Evolutionary conservation across 352 stramenopile genomes (phyloP), one percentile per base, ranked within the genome.

Genomic region (Phytophthora colocasiae): DNA sequence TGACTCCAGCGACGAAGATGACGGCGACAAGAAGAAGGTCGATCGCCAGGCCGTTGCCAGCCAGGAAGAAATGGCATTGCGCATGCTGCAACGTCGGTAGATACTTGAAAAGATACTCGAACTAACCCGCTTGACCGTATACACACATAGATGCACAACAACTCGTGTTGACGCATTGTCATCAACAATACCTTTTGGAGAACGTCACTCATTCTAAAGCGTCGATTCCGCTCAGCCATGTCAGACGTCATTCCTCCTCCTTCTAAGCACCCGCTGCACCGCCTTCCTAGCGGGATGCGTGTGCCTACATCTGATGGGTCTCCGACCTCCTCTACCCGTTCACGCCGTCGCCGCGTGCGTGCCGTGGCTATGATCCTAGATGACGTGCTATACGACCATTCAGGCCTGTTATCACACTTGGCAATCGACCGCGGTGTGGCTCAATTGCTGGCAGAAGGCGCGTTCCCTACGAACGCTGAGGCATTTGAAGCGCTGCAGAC

Each of bases 311-410:
- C 26, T 11, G 24, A 49, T 34, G 32, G 11, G 2, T 49, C 51
- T 26, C 26, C 41, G 12, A 12, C 57, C 8, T 56, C 53, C 19
- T 44, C 53, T 31, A 15, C 40, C 4, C 34, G 44, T 43, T 49
- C 58, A n/a, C 48, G 32, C 11, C 56, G 54, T 45, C 76, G 85
- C n/a, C 85, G 85, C 44, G 78, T 96, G 32, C 79, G 91, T 38
- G 87, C 87, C 1, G 71, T 96, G 15, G 82, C 90, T 38, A 91
- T 96, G 76, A 93, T 92, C 66, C 77, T 96, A 22, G 87, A 96
- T 53, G 87, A 96, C 69, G 87, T 96, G 36, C 70, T 96, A 36
- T 96, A 92, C 66, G 85, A 94, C 62, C 87, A 96, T 67, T 91
- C 87, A 47, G 80, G 78, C 11, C 85, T 91, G 58, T 78, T 96